Base-by-base conservation (phyloP, 768 basidiomycete genomes). In the Trametes gibbosa region DNA sequence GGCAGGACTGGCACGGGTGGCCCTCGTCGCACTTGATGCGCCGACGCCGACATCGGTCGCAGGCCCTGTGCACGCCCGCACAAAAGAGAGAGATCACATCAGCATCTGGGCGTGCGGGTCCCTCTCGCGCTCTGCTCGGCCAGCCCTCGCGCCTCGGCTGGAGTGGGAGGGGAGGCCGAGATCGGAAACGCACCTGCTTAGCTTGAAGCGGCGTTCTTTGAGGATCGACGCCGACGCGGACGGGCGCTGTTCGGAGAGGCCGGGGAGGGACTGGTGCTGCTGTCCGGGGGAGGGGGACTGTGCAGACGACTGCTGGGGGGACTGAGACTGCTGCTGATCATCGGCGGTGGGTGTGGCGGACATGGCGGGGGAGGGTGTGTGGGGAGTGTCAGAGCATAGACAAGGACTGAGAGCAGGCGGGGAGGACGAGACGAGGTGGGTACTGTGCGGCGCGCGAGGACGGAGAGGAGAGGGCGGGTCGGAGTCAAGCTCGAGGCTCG, bases 11-110 rank as follows among this genome's bases (percentile, higher is more conserved):
- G 71, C 90, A 93, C 34, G 91, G 91, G 68, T 92, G 90, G 0
- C 91, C 91, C 70, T 93, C 91, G 65, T 93, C 91, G 68, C 91
- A 93, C 66, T 90, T 90, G 70, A 93, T 93, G 67, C 91, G 77
- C 66, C 91, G 79, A 53, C 90, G 88, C 19, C 91, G 84, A 78
- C 91, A 93, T 60, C 91, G 89, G 81, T 93, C 91, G 78, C 91
- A 93, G 59, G 91, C 90, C 71, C 91, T 92, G 63, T 34, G 58
- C 43, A 13, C 29, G 32, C n/a, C n/a, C n/a, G n/a, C n/a, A 25
- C 25, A 23, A 21, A 14, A 13, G 56, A 46, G 24, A 50, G 49
- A n/a, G n/a, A 27, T 63, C 29, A 3, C 24, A 24, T 51, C 32
- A 23, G 41, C 16, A 2, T n/a, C 5, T 62, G 64, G 24, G 16